These are phyloP conservation scores for Mycena sanguinolenta DNA, from an alignment of 768 basidiomycete species.

Conservation along the genomic window DNA sequence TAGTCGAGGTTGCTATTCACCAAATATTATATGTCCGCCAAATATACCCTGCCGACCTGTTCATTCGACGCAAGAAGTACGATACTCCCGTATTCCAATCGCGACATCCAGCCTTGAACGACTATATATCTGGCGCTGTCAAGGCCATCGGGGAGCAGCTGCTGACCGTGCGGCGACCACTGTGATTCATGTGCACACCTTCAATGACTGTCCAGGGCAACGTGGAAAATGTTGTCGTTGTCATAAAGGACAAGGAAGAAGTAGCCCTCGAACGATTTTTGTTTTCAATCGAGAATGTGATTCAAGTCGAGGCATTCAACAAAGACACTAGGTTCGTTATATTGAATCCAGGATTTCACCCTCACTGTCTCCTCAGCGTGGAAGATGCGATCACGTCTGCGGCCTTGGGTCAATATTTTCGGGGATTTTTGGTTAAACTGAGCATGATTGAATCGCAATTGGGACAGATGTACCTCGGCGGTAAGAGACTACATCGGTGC, in stretches of 20 bases:
- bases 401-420: conserved; percentile 81
- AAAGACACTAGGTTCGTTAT: conserved; percentile 73
- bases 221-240: conserved; percentile 83
- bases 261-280: conserved; percentile 91
- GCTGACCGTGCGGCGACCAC: conserved; percentile 17
- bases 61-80: conserved; percentile 90
- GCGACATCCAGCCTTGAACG: conserved; percentile 89
- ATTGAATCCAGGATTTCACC: conserved; percentile 1
- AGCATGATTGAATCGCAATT: conserved; percentile 83
- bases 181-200: background rate
- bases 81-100: conserved; percentile 93
- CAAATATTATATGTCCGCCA: conserved; percentile 92
- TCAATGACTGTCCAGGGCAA: conserved; percentile 66
- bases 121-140: conserved; percentile 91
- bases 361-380: conserved; percentile 60
- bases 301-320: conserved; percentile 76
- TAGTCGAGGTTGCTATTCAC: conserved; percentile 96
- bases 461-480: conserved; percentile 67
- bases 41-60: conserved; percentile 91
- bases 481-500: conserved; percentile 44
- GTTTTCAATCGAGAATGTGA: conserved; percentile 88
- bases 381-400: conserved; percentile 76
- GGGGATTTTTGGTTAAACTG: conserved; percentile 86
- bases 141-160: conserved; percentile 75
- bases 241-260: conserved; percentile 87